Evolutionary conservation across 441 rosid species (phyloP).

Genomic region (Arabidopsis lyrata): DNA sequence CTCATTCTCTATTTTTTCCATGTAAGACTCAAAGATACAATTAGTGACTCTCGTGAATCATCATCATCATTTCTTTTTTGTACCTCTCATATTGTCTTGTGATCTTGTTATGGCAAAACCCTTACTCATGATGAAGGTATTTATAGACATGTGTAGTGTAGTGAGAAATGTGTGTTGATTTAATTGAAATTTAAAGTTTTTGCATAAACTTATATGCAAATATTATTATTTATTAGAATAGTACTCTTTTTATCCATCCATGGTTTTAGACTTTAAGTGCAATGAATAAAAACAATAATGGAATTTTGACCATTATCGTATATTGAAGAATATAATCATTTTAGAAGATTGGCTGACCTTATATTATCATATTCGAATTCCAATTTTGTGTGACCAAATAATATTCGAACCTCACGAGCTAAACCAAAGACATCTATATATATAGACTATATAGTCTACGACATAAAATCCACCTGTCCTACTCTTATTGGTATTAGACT

Average conservation of each 20-base stretch:
- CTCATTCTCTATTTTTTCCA: constrained; percentile 34
- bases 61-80: not conserved
- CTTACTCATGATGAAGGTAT: constrained; percentile 28
- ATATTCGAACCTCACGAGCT: constrained; percentile 27
- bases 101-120: constrained; percentile 13
- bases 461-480: constrained; percentile 4
- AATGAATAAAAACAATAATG: not conserved
- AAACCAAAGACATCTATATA: not conserved
- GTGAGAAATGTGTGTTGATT: not conserved
- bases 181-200: not conserved
- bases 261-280: not conserved
- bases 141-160: constrained; percentile 30
- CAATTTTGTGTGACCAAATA: constrained; percentile 10
- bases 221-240: not conserved
- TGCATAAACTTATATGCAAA: not conserved
- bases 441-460: constrained; percentile 5
- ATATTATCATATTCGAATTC: constrained; percentile 23
- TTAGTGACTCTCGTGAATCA: not conserved
- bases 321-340: constrained; percentile 27
- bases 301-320: constrained; percentile 31
- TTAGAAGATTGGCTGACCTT: constrained; percentile 31
- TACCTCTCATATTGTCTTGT: not conserved
- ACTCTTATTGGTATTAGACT: not conserved
- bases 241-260: constrained; percentile 16
- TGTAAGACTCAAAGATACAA: constrained; percentile 31